Percentiles rank a stretch among this genome's conserved stretches.
Conservation (phyloP, 2,329 filamentous ascomycete species). For the Achaetomium macrosporum region DNA sequence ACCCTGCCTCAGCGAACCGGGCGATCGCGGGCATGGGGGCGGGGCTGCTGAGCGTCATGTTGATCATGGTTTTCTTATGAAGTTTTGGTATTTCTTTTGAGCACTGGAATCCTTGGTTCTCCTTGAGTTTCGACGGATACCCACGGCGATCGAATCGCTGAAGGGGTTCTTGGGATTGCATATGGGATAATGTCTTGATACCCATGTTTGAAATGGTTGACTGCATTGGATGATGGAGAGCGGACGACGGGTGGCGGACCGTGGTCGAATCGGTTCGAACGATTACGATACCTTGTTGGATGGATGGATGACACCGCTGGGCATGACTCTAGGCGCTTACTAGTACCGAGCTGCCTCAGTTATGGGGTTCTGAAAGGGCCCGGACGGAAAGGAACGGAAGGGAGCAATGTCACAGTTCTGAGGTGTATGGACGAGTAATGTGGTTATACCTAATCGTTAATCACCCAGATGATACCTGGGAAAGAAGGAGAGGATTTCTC, state of each 20-base stretch:
- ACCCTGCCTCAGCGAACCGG: constrained; percentile 40
- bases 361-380: too few species aligned
- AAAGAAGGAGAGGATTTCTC: neutral
- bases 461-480: neutral
- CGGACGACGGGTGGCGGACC: too few species aligned
- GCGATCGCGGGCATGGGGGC: constrained; percentile 45
- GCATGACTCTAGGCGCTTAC: neutral
- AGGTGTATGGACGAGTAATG: neutral
- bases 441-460: constrained; percentile 10
- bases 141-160: neutral
- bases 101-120: neutral
- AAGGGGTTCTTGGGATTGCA: neutral
- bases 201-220: neutral
- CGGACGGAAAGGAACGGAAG: neutral
- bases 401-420: neutral
- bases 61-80: constrained; percentile 47
- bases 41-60: constrained; percentile 46
- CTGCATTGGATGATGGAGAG: neutral
- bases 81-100: neutral
- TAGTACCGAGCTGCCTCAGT: neutral
- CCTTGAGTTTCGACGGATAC: neutral
- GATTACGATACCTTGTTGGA: neutral
- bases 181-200: neutral
- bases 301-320: neutral
- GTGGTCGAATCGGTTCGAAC: neutral